Percentiles rank a stretch among this genome's conserved stretches.
phyloP scores from a whole-genome alignment of 1,139 yeast species.

The Diutina catenulata region DNA sequence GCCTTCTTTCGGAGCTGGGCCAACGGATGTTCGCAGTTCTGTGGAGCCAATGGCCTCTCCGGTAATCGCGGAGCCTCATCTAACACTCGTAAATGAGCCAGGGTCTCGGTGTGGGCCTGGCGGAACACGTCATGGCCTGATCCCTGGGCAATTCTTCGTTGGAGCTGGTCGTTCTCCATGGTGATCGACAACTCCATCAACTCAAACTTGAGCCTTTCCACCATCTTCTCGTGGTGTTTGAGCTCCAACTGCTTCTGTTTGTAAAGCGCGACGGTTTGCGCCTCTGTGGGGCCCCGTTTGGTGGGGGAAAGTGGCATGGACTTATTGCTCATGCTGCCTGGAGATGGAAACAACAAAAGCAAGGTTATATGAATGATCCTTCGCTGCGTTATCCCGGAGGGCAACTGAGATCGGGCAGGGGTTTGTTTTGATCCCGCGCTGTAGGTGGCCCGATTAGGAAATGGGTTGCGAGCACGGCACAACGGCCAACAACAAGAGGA shows the following conservation, averaged over 20 bases:
- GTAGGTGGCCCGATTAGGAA: no score
- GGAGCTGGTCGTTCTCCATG: slow-evolving; percentile 10
- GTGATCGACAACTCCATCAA: slow-evolving; percentile 16
- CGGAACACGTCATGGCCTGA: slow-evolving; percentile 7
- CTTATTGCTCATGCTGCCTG: no score
- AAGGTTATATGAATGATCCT: no score
- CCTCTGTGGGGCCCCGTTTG: no score
- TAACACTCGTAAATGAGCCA: slow-evolving; percentile 7
- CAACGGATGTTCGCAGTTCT: slow-evolving; percentile 6
- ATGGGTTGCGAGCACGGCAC: no score
- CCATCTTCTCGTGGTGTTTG: slow-evolving; percentile 15
- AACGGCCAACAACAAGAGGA: no score
- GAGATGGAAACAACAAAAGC: no score
- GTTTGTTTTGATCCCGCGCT: no score
- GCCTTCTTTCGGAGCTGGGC: slow-evolving; percentile 1
- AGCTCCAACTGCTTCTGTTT: slow-evolving; percentile 16
- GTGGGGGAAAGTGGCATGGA: no score
- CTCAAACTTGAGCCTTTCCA: slow-evolving; percentile 17
- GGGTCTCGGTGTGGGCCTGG: slow-evolving; percentile 6
- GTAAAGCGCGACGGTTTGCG: no score
- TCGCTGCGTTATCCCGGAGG: no score
- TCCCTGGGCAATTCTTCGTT: slow-evolving; percentile 8
- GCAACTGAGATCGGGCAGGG: no score
- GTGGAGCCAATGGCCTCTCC: slow-evolving; percentile 8
- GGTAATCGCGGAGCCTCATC: slow-evolving; percentile 7